Evolutionary conservation across 139 green algal species (phyloP).

Genomic region (Mesotaenium endlicherianum): DNA sequence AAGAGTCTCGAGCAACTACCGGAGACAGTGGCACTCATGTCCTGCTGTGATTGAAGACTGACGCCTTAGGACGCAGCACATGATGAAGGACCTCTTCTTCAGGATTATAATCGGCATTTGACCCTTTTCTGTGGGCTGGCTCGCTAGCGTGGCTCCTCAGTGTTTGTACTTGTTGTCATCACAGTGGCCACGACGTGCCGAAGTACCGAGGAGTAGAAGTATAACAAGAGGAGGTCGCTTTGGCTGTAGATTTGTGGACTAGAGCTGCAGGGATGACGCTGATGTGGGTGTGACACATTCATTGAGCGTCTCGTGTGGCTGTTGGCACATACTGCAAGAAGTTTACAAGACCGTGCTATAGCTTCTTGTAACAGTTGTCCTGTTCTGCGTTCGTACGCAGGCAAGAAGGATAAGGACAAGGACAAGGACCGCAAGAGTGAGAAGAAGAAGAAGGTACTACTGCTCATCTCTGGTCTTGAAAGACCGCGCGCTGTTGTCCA

Average conservation of each 20-base stretch:
- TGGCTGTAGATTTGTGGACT: not conserved
- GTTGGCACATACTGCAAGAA: not conserved
- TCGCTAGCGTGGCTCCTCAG: not conserved
- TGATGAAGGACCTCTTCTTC: not conserved
- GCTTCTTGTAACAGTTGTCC: not conserved
- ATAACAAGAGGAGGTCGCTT: too few relatives aligned
- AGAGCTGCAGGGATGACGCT: not conserved
- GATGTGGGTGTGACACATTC: not conserved
- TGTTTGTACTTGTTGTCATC: not conserved
- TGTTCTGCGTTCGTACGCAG: not conserved
- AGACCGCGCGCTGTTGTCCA: not conserved
- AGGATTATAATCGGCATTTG: not conserved
- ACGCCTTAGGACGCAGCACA: not conserved
- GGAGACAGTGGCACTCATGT: not conserved
- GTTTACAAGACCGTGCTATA: not conserved
- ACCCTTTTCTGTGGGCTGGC: not conserved
- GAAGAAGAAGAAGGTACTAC: conserved; percentile 34
- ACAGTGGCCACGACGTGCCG: not conserved
- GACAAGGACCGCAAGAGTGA: conserved; percentile 35
- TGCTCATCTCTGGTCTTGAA: not conserved
- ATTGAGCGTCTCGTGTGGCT: not conserved
- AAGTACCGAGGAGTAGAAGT: not conserved
- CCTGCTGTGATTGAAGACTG: not conserved
- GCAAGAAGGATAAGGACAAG: not conserved
- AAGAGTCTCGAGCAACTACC: not conserved